Conservation (phyloP, 208 protist genomes). For the Kentomonas sorsogonicus region DNA sequence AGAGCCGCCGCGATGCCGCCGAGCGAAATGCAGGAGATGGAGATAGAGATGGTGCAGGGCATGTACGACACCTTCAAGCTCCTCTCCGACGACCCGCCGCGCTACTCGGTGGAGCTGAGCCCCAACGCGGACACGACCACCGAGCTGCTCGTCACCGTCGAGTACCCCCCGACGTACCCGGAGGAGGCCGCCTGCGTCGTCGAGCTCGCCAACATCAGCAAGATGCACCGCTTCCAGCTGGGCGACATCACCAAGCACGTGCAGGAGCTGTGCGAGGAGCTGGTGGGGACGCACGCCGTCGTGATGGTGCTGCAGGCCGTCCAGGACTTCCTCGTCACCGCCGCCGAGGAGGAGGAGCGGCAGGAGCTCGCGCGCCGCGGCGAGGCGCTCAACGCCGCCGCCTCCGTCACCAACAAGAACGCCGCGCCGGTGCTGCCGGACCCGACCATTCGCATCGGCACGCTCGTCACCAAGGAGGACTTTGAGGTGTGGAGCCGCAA, state of each 20-base stretch:
- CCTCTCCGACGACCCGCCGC: constrained; percentile 61
- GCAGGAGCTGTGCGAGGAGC: constrained; percentile 48
- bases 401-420: constrained; percentile 9
- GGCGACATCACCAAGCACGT: constrained; percentile 54
- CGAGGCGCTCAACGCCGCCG: constrained; percentile 46
- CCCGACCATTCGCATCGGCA: constrained; percentile 75
- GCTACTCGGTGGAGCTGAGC: constrained; percentile 66
- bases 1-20: no score
- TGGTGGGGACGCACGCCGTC: constrained; percentile 70
- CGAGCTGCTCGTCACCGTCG: constrained; percentile 75
- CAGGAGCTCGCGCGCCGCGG: constrained; percentile 60
- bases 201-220: constrained; percentile 57
- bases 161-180: constrained; percentile 70
- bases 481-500: constrained; percentile 77
- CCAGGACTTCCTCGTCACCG: constrained; percentile 60
- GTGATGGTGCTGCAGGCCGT: constrained; percentile 66
- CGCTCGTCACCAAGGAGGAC: constrained; percentile 72
- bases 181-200: constrained; percentile 49
- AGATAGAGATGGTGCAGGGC: constrained; percentile 87
- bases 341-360: constrained; percentile 63
- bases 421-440: constrained; percentile 24
- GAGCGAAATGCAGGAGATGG: constrained; percentile 85
- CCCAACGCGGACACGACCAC: constrained; percentile 55
- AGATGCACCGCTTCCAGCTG: constrained; percentile 60
- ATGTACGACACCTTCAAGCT: constrained; percentile 87